phyloP scores from a whole-genome alignment of 345 rosid genomes.

The Rhizophora apiculata region DNA sequence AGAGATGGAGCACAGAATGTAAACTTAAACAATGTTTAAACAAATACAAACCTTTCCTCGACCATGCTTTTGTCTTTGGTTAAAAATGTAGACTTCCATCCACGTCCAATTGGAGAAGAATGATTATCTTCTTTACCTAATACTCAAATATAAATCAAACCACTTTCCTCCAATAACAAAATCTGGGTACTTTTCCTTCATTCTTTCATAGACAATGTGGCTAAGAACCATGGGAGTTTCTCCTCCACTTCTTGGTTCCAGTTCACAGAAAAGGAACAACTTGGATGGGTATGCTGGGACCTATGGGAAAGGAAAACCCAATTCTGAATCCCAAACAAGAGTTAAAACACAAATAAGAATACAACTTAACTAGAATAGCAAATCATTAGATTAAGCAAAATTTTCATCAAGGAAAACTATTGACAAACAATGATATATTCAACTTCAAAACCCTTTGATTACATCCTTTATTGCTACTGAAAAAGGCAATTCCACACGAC shows the following conservation, averaged over 20 bases:
- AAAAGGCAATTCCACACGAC: no score
- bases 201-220: constrained; percentile 68
- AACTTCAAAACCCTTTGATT: no score
- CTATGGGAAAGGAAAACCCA: constrained; percentile 13
- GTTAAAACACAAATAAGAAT: not conserved
- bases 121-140: constrained; percentile 77
- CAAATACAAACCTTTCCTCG: constrained; percentile 51
- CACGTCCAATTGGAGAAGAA: constrained; percentile 85
- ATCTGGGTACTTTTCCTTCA: constrained; percentile 64
- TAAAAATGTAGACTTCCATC: constrained; percentile 91
- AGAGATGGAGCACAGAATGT: no score
- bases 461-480: no score
- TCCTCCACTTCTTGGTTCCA: constrained; percentile 77
- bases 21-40: not conserved
- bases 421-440: no score
- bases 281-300: not conserved
- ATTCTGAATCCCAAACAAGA: not conserved
- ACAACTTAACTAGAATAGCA: not conserved
- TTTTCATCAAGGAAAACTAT: no score
- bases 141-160: constrained; percentile 64
- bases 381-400: no score
- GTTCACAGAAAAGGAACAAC: constrained; percentile 81
- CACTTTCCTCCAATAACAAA: constrained; percentile 76
- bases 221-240: constrained; percentile 90
- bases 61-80: constrained; percentile 67